Evolutionary conservation across 345 rosid species (phyloP), one percentile per base, ranked within the genome.

Genomic region (Luvunga scandens): DNA sequence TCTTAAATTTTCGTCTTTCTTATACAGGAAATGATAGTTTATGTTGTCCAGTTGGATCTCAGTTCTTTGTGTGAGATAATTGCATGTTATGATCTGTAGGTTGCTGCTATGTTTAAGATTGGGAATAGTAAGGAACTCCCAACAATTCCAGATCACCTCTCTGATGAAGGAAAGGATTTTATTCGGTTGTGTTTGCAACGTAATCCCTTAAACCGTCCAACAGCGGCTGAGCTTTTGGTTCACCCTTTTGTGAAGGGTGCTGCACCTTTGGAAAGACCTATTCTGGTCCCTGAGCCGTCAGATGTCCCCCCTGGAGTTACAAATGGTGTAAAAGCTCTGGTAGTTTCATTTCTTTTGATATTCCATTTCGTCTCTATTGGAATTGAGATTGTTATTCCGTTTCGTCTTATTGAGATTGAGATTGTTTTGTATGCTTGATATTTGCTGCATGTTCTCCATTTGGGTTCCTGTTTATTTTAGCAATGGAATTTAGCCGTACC

Each of bases 41-140:
- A 21, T 24, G 30, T 68, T 33, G 62, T 62, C 70, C 39, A 57
- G 73, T 55, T 66, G 71, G 14, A n/a, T 27, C 72, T 30, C 28
- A 30, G 36, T 63, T 24, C 64, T 72, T 64, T 18, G 24, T 77
- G 33, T 77, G 67, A 30, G 61, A 69, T 61, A 34, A 56, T 65
- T 74, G 57, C 33, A 30, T 77, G 75, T 79, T 73, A 56, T 72
- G 71, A 39, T 77, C 64, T 66, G 21, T 56, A 89, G 91, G 87
- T 85, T 69, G 90, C 91, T 63, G 95, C 95, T 27, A 86, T 90
- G 93, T 91, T 91, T 81, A 91, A 91, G 86, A 91, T 91, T 77
- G 95, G 95, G 53, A 91, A 90, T 71, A 85, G 95, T 73, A 91
- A 90, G 84, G 92, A 91, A 75, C 95, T 91, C 67, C 95, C 95